phyloP scores from a whole-genome alignment of 176 grass and related monocot genomes.

The Oryza glumipatula region DNA sequence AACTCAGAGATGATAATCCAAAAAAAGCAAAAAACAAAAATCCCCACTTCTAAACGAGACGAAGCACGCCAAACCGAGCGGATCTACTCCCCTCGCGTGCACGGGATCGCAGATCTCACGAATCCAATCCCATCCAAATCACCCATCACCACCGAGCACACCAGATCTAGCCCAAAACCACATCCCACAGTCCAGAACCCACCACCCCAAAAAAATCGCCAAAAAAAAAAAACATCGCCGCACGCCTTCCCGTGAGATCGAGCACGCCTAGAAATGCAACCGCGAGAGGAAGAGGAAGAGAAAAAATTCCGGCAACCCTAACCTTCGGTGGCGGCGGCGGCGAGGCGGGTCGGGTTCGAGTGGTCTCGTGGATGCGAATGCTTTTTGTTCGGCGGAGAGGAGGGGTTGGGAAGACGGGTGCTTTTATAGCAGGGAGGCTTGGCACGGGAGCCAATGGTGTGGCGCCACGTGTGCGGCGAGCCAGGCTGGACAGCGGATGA shows the following conservation, averaged over 20 bases:
- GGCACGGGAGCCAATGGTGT: not conserved
- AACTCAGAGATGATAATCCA: not conserved
- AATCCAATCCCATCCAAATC: not conserved
- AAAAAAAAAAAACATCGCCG: not conserved
- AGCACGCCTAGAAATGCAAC: not conserved
- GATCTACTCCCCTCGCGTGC: conserved; percentile 7
- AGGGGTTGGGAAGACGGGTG: not conserved
- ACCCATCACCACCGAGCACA: not conserved
- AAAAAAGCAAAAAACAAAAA: not conserved
- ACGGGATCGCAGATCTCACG: not conserved
- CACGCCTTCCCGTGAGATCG: not conserved
- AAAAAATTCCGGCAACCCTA: not conserved
- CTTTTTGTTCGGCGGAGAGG: not conserved
- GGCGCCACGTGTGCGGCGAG: not conserved
- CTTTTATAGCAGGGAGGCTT: not conserved
- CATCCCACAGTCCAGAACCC: not conserved
- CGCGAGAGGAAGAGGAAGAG: not conserved
- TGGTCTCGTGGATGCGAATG: not conserved
- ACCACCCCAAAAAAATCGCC: not conserved
- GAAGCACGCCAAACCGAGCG: not conserved
- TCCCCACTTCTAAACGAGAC: not conserved
- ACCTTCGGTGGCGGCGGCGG: conserved; percentile 23
- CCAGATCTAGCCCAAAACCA: conserved; percentile 25
- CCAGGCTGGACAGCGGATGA: fast-evolving
- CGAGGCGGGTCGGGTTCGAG: not conserved